Evolutionary conservation across 148 eudicot genomes (phyloP).

Genomic region (Salicornia ramosissima): DNA sequence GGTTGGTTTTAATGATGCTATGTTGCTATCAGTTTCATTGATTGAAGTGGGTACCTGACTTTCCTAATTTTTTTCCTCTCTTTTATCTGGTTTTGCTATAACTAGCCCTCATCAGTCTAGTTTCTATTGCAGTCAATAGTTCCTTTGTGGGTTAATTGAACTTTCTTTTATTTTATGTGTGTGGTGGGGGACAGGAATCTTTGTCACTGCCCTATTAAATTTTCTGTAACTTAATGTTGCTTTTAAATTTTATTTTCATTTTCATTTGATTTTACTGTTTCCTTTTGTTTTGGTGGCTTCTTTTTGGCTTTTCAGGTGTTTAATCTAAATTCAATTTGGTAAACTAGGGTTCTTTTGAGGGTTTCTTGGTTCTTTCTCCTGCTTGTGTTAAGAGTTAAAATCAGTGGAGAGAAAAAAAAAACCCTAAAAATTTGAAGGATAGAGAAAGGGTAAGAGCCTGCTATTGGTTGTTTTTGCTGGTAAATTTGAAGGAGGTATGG

Average conservation of each 20-base stretch:
- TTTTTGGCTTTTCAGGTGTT: slow-evolving; percentile 31
- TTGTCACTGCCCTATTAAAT: slow-evolving; percentile 24
- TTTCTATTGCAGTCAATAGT: slow-evolving; percentile 23
- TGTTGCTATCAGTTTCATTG: slow-evolving; percentile 39
- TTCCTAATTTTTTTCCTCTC: slow-evolving; percentile 11
- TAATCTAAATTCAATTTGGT: slow-evolving; percentile 23
- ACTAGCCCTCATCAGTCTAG: slow-evolving; percentile 27
- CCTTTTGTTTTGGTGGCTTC: slow-evolving; percentile 9
- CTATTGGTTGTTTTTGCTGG: slow-evolving; percentile 14
- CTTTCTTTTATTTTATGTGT: slow-evolving; percentile 8
- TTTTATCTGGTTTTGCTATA: slow-evolving; percentile 22
- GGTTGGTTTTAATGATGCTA: slow-evolving; percentile 32
- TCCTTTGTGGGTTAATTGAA: slow-evolving; percentile 21
- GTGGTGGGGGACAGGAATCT: slow-evolving; percentile 24
- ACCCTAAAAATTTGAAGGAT: background rate
- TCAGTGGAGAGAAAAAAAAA: too few relatives aligned
- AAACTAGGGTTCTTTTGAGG: slow-evolving; percentile 32
- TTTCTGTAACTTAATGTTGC: background rate
- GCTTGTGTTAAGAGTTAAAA: slow-evolving; percentile 3
- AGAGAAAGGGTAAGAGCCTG: background rate
- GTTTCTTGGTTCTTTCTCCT: slow-evolving; percentile 1
- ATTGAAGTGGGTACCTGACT: slow-evolving; percentile 42
- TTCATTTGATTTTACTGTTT: slow-evolving; percentile 1
- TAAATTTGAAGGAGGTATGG: slow-evolving; percentile 31
- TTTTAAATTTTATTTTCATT: background rate